Conservation (phyloP, 352 stramenopile genomes). For the Globisporangium acanthophoron region DNA sequence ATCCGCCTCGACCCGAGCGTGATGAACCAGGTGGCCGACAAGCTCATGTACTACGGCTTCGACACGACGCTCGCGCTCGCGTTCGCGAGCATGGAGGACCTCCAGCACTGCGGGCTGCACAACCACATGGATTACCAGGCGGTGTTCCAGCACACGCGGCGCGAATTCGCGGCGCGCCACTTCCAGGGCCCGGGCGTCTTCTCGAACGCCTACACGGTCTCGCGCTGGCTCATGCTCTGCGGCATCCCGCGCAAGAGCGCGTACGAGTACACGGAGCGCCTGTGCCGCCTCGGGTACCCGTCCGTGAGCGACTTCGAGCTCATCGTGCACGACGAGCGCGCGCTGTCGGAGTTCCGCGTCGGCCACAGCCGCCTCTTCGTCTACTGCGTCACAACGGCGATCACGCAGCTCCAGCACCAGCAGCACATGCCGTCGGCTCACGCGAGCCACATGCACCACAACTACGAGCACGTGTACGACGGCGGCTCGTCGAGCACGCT, state of each 20-base stretch:
- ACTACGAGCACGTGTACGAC: constrained; percentile 21
- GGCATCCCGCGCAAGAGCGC: constrained; percentile 35
- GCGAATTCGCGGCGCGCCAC: constrained; percentile 35
- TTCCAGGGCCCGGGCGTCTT: constrained; percentile 34
- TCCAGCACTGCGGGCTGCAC: constrained; percentile 38
- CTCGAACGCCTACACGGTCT: constrained; percentile 39
- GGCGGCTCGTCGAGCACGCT: constrained; percentile 30
- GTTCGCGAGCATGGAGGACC: constrained; percentile 40
- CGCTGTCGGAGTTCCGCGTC: constrained; percentile 33
- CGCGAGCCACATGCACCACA: constrained; percentile 6
- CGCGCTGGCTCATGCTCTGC: constrained; percentile 55
- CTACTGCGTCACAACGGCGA: constrained; percentile 31
- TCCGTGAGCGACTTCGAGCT: constrained; percentile 51
- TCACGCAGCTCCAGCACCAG: constrained; percentile 12
- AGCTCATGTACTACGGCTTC: constrained; percentile 48
- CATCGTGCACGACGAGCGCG: constrained; percentile 46
- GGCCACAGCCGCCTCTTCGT: constrained; percentile 41
- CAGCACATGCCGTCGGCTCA: not conserved
- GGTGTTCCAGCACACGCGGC: constrained; percentile 38
- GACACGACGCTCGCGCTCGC: constrained; percentile 51
- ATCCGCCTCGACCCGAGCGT: constrained; percentile 24
- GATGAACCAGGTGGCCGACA: constrained; percentile 26
- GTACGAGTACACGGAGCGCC: constrained; percentile 50
- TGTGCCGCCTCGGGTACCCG: constrained; percentile 57
- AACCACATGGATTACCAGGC: constrained; percentile 32